phyloP scores from a whole-genome alignment of 1,284 basidiomycete genomes.

The Austroboletus niveus region DNA sequence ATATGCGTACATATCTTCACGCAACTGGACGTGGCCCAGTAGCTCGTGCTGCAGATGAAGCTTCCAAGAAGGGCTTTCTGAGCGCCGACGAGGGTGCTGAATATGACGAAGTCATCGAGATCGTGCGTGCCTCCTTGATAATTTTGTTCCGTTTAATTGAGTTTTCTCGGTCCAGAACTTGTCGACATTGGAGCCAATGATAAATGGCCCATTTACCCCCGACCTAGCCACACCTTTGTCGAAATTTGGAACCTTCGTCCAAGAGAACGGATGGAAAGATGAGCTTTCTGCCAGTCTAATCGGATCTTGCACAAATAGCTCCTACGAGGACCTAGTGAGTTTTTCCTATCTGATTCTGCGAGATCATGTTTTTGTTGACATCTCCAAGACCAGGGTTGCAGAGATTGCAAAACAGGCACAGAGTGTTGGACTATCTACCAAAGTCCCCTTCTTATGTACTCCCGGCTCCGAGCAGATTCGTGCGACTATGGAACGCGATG shows the following conservation, averaged over 20 bases:
- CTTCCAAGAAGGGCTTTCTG: conserved; percentile 79
- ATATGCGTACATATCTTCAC: conserved; percentile 87
- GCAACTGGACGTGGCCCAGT: conserved; percentile 91
- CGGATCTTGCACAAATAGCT: conserved; percentile 97
- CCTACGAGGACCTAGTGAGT: conserved; percentile 89
- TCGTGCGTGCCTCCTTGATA: conserved; percentile 53
- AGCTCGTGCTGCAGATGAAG: conserved; percentile 83
- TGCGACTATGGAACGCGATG: conserved; percentile 95
- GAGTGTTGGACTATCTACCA: conserved; percentile 75
- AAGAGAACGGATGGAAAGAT: conserved; percentile 89
- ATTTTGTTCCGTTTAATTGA: neutral
- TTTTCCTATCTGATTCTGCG: neutral
- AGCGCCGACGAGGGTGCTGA: conserved; percentile 86
- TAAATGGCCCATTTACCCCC: conserved; percentile 98
- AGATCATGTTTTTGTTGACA: conserved; percentile 9
- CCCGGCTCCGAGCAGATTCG: conserved; percentile 98
- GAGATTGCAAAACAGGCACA: conserved; percentile 91
- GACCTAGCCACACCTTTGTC: conserved; percentile 97
- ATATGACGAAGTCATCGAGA: conserved; percentile 94
- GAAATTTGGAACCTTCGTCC: conserved; percentile 79
- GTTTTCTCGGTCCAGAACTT: conserved; percentile 58
- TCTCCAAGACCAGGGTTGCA: conserved; percentile 62
- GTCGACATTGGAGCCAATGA: conserved; percentile 88
- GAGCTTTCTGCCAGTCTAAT: conserved; percentile 90
- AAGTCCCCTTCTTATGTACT: conserved; percentile 95